Evolutionary conservation across 139 green algal species (phyloP).

Genomic region (Chlamydomonas sp.): DNA sequence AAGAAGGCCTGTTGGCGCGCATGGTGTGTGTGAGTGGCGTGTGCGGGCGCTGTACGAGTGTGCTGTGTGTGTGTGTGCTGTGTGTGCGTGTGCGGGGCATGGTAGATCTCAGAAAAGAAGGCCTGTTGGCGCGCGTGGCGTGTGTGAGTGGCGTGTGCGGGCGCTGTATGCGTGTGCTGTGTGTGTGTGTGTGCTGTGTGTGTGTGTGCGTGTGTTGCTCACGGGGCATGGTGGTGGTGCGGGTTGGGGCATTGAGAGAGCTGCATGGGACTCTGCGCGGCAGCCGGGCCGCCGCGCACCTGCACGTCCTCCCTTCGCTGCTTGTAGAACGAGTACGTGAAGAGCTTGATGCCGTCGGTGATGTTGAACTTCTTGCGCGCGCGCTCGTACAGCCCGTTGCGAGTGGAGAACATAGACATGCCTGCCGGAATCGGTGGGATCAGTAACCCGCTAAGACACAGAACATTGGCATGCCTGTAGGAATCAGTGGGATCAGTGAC

Average conservation of each 20-base stretch:
- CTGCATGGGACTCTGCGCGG: neutral
- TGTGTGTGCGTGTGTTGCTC: too few species aligned
- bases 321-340: constrained; percentile 80
- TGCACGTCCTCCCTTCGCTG: constrained; percentile 44
- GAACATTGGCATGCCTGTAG: neutral
- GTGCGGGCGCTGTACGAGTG: too few species aligned
- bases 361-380: constrained; percentile 68
- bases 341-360: constrained; percentile 75
- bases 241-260: too few species aligned
- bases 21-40: too few species aligned
- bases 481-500: neutral
- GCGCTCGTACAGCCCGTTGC: constrained; percentile 77
- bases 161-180: neutral
- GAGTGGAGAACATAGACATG: constrained; percentile 85
- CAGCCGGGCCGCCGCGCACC: constrained; percentile 12
- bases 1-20: too few species aligned
- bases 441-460: neutral
- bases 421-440: constrained; percentile 34
- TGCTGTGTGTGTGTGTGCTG: too few species aligned
- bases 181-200: neutral
- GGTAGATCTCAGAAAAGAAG: neutral
- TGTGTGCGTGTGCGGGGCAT: too few species aligned
- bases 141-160: neutral
- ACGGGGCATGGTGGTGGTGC: too few species aligned
- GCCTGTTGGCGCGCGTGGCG: neutral